phyloP scores from a whole-genome alignment of 352 stramenopile species.

The Globisporangium paroecandrum region DNA sequence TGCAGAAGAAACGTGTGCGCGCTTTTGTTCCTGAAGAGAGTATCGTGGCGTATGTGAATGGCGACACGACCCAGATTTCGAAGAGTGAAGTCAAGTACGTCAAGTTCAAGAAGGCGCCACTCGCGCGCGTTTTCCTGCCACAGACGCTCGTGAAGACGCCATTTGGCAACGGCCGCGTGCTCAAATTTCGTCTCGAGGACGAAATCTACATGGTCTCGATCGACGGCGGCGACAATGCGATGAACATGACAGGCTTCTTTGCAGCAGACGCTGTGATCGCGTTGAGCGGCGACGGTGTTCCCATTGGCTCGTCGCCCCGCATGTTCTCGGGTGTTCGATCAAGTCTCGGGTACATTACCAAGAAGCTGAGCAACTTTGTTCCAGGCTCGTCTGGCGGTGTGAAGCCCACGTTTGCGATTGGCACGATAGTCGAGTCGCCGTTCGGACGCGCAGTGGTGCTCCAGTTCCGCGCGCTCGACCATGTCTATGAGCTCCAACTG shows the following conservation, averaged over 20 bases:
- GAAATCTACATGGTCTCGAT: constrained; percentile 70
- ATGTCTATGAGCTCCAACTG: constrained; percentile 69
- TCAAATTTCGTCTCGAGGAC: constrained; percentile 62
- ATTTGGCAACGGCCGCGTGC: constrained; percentile 67
- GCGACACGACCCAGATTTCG: constrained; percentile 31
- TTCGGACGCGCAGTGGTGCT: constrained; percentile 73
- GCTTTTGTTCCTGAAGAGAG: constrained; percentile 62
- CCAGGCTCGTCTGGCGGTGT: constrained; percentile 27
- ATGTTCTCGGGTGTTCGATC: constrained; percentile 76
- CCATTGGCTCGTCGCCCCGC: constrained; percentile 45
- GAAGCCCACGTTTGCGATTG: constrained; percentile 53
- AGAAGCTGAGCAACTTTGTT: constrained; percentile 74
- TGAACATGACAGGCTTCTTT: constrained; percentile 50
- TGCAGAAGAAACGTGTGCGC: constrained; percentile 39
- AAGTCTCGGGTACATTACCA: constrained; percentile 74
- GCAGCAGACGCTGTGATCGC: constrained; percentile 43
- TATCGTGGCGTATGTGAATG: constrained; percentile 35
- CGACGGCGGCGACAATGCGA: constrained; percentile 29
- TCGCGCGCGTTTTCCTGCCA: constrained; percentile 38
- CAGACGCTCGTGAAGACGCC: constrained; percentile 69
- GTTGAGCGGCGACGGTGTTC: constrained; percentile 30
- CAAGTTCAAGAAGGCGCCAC: constrained; percentile 42
- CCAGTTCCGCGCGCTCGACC: constrained; percentile 55
- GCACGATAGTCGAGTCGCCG: constrained; percentile 63
- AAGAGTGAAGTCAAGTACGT: constrained; percentile 59